These are phyloP conservation scores for Reutealis trisperma DNA, from an alignment of 345 rosid species.

Conservation along the genomic window DNA sequence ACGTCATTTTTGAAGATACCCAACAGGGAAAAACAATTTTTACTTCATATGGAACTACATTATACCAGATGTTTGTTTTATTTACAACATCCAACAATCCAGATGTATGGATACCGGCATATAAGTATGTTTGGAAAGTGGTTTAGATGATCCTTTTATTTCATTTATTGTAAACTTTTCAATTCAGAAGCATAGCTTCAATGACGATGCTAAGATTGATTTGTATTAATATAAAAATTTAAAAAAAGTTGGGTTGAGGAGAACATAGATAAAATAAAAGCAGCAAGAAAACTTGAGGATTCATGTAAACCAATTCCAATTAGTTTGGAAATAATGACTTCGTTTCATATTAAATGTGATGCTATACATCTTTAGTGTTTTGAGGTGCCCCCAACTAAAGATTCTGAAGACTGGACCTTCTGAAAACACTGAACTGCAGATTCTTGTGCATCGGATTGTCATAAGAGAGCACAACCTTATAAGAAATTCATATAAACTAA, in stretches of 20 bases:
- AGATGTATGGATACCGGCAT: slow-evolving; percentile 97
- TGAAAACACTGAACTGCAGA: background rate
- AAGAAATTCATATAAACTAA: background rate
- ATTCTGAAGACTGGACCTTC: background rate
- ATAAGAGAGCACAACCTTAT: background rate
- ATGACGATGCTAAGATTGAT: background rate
- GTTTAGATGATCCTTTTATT: background rate
- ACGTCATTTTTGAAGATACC: slow-evolving; percentile 97
- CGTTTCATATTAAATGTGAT: background rate
- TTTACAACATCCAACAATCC: slow-evolving; percentile 98
- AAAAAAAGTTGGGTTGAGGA: background rate
- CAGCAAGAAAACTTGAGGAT: background rate
- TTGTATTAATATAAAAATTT: background rate
- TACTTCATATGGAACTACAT: slow-evolving; percentile 74
- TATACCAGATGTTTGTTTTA: slow-evolving; percentile 85
- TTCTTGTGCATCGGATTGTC: background rate
- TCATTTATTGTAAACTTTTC: background rate
- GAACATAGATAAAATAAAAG: background rate
- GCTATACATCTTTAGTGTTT: background rate
- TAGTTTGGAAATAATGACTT: background rate
- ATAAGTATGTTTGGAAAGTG: slow-evolving; percentile 62
- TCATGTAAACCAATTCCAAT: background rate
- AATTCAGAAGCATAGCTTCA: background rate
- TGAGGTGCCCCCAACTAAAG: background rate
- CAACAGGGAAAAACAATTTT: slow-evolving; percentile 66